phyloP scores from a whole-genome alignment of 2,329 filamentous ascomycete species.

The Penicillium psychrosexuale region DNA sequence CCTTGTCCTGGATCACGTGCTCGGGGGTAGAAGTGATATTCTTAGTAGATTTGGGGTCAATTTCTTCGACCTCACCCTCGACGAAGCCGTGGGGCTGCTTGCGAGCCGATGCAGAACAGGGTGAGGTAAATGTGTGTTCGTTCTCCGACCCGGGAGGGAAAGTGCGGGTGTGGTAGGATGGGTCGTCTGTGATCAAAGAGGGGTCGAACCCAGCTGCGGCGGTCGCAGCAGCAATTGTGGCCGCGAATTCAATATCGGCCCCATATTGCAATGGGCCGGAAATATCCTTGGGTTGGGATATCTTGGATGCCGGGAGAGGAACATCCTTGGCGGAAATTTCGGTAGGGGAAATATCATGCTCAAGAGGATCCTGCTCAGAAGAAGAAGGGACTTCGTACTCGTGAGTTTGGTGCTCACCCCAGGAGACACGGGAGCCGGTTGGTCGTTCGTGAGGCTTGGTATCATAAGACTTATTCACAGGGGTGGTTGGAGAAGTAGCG shows the following conservation, averaged over 20 bases:
- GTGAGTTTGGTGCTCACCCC: constrained; percentile 64
- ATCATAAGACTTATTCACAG: constrained; percentile 46
- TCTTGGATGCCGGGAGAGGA: constrained; percentile 9
- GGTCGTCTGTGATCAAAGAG: constrained; percentile 66
- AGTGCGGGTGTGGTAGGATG: constrained; percentile 60
- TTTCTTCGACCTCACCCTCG: constrained; percentile 50
- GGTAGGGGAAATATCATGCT: constrained; percentile 21
- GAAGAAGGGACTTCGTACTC: constrained; percentile 61
- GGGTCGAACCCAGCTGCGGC: constrained; percentile 68
- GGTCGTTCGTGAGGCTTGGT: constrained; percentile 45
- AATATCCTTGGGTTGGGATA: constrained; percentile 2
- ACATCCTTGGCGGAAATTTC: constrained; percentile 12
- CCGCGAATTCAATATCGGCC: constrained; percentile 67
- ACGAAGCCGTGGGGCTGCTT: constrained; percentile 45
- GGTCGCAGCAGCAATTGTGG: constrained; percentile 65
- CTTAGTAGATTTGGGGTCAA: constrained; percentile 35
- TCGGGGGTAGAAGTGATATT: constrained; percentile 1
- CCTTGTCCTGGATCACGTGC: constrained; percentile 14
- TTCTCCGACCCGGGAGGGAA: constrained; percentile 62
- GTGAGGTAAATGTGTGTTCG: constrained; percentile 50
- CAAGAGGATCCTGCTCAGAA: constrained; percentile 34
- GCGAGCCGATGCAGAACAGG: constrained; percentile 52
- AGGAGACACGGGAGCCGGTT: constrained; percentile 57
- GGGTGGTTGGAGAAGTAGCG: constrained; percentile 27
- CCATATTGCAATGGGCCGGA: constrained; percentile 48